Evolutionary conservation across 2,329 filamentous ascomycete genomes (phyloP).

Genomic region (Fusarium tupiense): DNA sequence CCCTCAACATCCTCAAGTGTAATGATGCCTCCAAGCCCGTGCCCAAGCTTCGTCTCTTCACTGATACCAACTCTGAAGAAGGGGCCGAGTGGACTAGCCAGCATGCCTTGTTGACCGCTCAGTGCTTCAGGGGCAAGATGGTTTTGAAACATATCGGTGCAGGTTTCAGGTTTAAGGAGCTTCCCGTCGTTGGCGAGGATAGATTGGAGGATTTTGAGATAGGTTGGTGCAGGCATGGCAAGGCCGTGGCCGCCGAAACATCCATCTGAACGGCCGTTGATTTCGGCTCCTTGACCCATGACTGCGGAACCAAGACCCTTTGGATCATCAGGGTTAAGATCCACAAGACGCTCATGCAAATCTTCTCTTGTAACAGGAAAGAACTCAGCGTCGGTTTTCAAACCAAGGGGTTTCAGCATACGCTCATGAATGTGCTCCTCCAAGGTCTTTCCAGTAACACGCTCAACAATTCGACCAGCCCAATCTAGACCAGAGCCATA

Average conservation of each 20-base stretch:
- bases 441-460: slow-evolving; percentile 54
- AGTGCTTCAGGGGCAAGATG: slow-evolving; percentile 52
- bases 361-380: slow-evolving; percentile 50
- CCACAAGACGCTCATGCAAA: slow-evolving; percentile 48
- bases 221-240: slow-evolving; percentile 52
- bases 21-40: slow-evolving; percentile 55
- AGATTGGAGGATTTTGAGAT: slow-evolving; percentile 56
- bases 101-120: slow-evolving; percentile 39
- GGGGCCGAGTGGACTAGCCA: slow-evolving; percentile 45
- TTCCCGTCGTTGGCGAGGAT: slow-evolving; percentile 60
- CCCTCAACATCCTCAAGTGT: slow-evolving; percentile 53
- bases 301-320: slow-evolving; percentile 49
- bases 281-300: slow-evolving; percentile 46
- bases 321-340: slow-evolving; percentile 52
- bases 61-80: slow-evolving; percentile 51
- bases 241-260: slow-evolving; percentile 58
- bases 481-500: slow-evolving; percentile 63
- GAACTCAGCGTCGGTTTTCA: slow-evolving; percentile 50
- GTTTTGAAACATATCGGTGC: slow-evolving; percentile 57
- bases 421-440: slow-evolving; percentile 55
- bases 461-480: slow-evolving; percentile 62
- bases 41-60: slow-evolving; percentile 45
- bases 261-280: slow-evolving; percentile 47
- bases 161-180: slow-evolving; percentile 54
- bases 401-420: slow-evolving; percentile 56